A percentile compares a stretch with the other conserved stretches of the same genome.
phyloP scores from a whole-genome alignment of 257 asterid genomes.

The Rubia yunnanensis region DNA sequence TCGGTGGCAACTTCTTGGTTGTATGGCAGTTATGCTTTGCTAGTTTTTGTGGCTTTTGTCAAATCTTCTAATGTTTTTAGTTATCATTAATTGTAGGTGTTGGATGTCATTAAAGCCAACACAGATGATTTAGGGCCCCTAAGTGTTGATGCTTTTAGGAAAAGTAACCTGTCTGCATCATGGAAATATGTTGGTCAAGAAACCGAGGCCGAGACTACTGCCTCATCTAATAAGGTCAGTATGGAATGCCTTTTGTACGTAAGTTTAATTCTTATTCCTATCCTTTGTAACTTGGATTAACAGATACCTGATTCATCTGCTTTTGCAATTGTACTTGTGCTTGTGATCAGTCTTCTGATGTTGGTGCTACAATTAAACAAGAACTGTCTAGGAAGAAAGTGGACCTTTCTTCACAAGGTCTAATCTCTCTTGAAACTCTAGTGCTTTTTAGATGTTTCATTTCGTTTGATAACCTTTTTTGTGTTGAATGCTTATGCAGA shows the following conservation, averaged over 20 bases:
- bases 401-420: constrained; percentile 44
- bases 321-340: constrained; percentile 10
- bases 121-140: constrained; percentile 71
- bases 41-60: not conserved
- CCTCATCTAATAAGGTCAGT: constrained; percentile 47
- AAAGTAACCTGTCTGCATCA: constrained; percentile 61
- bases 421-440: constrained; percentile 8
- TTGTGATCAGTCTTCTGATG: constrained; percentile 32
- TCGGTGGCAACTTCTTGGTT: constrained; percentile 5
- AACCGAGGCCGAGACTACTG: constrained; percentile 21
- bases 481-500: constrained; percentile 40
- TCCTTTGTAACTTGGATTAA: not conserved
- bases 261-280: constrained; percentile 2
- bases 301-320: constrained; percentile 18
- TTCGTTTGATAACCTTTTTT: constrained; percentile 2
- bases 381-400: constrained; percentile 38
- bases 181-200: constrained; percentile 54
- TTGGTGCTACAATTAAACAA: constrained; percentile 30
- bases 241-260: constrained; percentile 5
- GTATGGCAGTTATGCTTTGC: constrained; percentile 5
- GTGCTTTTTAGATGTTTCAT: constrained; percentile 12
- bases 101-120: constrained; percentile 59
- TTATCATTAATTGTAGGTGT: constrained; percentile 38
- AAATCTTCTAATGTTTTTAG: constrained; percentile 11
- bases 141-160: constrained; percentile 55